Evolutionary conservation across 1,284 basidiomycete species (phyloP).

Genomic region (Heliocybe sulcata): DNA sequence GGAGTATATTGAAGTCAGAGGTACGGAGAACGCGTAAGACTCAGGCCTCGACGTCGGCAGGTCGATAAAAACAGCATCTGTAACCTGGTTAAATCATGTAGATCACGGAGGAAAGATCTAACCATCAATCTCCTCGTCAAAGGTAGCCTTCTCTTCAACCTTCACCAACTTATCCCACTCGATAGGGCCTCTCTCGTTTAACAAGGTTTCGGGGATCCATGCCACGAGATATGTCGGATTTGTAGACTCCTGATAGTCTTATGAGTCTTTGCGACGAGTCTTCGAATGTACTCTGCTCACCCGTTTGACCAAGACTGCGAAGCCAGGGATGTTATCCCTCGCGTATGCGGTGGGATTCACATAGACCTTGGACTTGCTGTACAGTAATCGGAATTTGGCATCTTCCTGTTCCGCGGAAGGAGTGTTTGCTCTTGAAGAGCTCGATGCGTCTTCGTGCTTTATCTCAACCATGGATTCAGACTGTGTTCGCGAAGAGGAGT

Average conservation of each 20-base stretch:
- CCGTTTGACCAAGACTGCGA: slow-evolving; percentile 81
- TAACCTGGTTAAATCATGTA: slow-evolving; percentile 4
- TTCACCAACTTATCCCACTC: slow-evolving; percentile 85
- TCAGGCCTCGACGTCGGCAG: slow-evolving; percentile 72
- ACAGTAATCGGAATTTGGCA: slow-evolving; percentile 63
- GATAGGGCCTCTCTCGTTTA: slow-evolving; percentile 66
- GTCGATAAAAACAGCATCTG: slow-evolving; percentile 75
- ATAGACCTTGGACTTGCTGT: slow-evolving; percentile 89
- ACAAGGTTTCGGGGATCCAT: slow-evolving; percentile 79
- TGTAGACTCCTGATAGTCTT: slow-evolving; percentile 49
- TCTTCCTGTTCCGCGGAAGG: slow-evolving; percentile 32
- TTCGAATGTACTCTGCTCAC: slow-evolving; percentile 31
- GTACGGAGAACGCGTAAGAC: slow-evolving; percentile 93
- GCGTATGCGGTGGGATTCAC: slow-evolving; percentile 90
- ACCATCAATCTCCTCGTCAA: slow-evolving; percentile 71
- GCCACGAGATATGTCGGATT: slow-evolving; percentile 73
- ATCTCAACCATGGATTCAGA: slow-evolving; percentile 78
- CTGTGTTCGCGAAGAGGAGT: slow-evolving; percentile 19
- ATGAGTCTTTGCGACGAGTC: slow-evolving; percentile 9
- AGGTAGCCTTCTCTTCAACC: slow-evolving; percentile 58
- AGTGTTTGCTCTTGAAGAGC: slow-evolving; percentile 16
- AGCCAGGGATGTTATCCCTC: slow-evolving; percentile 91
- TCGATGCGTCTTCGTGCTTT: slow-evolving; percentile 31
- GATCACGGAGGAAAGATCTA: slow-evolving; percentile 15
- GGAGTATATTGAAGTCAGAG: slow-evolving; percentile 85